Base-by-base conservation (phyloP, 768 basidiomycete species). In the Lentinula raphanica region DNA sequence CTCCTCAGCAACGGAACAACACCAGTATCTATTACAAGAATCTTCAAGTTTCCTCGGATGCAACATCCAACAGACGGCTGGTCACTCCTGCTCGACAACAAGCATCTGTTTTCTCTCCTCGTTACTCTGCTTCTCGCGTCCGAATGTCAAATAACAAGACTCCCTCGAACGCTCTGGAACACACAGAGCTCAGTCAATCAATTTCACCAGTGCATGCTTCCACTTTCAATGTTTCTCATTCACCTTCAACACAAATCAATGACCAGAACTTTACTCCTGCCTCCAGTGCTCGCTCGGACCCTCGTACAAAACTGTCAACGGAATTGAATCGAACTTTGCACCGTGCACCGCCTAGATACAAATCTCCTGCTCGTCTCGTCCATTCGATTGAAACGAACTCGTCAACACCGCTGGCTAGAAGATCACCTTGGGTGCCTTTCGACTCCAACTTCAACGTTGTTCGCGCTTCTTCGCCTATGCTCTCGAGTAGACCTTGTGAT, bases 301-400 rank as follows among this genome's bases (percentile, higher is more conserved):
- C 51, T 53, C 51, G 51, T 36, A 36, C 36, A 15, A 53, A 53
- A 38, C 21, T 53, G 5, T 53, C 51, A 38, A 53, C 51, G 11
- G 2, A 53, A 23, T 25, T 53, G 0, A 36, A 53, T 39, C 12
- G 13, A 11, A 39, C 51, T 13, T 27, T 53, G 36, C 36, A 36
- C 36, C 51, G 21, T 53, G 23, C 32, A 27, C 23, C 17, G 11
- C 8, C 36, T 9, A 40, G 21, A 53, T 39, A 53, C 35, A 23
- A 36, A 39, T 36, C 32, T 25, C 36, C 23, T 53, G 23, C 51
- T 25, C 13, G 11, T 25, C 15, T 13, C 21, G n/a, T 2, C 6
- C 5, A 3, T 36, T 11, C 51, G 21, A 38, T 23, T 36, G 13
- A 15, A 19, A 36, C 23, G 11, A 15, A 15, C 1, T 11, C 12